These are phyloP conservation scores for Rhodotorula taiwanensis DNA, from an alignment of 768 basidiomycete species.

Conservation along the genomic window DNA sequence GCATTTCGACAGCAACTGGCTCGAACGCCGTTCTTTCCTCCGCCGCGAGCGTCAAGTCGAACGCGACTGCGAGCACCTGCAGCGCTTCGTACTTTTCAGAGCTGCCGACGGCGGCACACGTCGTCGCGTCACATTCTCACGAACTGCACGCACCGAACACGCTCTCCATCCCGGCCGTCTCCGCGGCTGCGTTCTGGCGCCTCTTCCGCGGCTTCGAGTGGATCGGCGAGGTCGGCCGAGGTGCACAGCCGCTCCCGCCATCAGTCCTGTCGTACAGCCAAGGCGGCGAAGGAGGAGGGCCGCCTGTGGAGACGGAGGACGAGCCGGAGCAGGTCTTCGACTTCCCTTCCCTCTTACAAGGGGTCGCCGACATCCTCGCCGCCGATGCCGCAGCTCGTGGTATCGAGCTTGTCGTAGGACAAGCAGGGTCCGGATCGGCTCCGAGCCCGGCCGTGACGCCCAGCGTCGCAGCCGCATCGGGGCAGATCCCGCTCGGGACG, in stretches of 20 bases:
- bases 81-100: constrained; percentile 8
- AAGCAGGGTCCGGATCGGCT: constrained; percentile 21
- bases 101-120: constrained; percentile 9
- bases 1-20: constrained; percentile 9
- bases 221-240: constrained; percentile 37
- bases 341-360: constrained; percentile 36
- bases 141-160: constrained; percentile 40
- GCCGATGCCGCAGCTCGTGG: constrained; percentile 31
- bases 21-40: constrained; percentile 17
- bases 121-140: constrained; percentile 28
- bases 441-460: constrained; percentile 33
- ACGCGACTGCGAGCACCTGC: constrained; percentile 11
- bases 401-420: constrained; percentile 38
- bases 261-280: neutral
- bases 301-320: constrained; percentile 12
- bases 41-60: constrained; percentile 24
- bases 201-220: constrained; percentile 37
- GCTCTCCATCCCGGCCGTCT: constrained; percentile 37
- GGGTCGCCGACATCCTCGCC: constrained; percentile 37
- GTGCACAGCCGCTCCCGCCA: constrained; percentile 18
- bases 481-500: neutral
- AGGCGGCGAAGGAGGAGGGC: neutral
- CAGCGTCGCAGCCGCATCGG: neutral
- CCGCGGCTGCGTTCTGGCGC: constrained; percentile 39
- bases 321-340: constrained; percentile 33